A percentile compares a stretch with the other conserved stretches of the same genome.
Conservation (phyloP, 1,284 basidiomycete species). For the Ceratobasidium sp. region DNA sequence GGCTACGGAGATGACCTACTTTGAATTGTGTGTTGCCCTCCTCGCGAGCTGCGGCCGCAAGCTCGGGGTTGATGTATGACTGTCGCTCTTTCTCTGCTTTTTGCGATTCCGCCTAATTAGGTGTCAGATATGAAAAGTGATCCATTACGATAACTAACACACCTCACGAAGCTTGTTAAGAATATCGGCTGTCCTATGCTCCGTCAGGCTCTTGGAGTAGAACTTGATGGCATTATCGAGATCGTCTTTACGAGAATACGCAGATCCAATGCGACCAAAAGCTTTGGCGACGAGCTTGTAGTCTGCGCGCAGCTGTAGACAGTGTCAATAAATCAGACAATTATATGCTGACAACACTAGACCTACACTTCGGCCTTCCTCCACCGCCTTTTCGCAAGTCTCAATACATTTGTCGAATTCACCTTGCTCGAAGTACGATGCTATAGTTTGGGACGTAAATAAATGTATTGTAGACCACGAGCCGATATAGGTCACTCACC, state of each 20-base stretch:
- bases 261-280: constrained; percentile 87
- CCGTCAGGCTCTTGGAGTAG: constrained; percentile 91
- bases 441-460: constrained; percentile 55
- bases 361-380: constrained; percentile 84
- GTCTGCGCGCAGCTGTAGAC: constrained; percentile 74
- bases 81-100: constrained; percentile 81
- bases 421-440: constrained; percentile 93
- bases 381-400: constrained; percentile 92
- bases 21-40: constrained; percentile 96
- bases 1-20: constrained; percentile 49
- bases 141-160: constrained; percentile 14
- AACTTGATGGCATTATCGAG: constrained; percentile 84
- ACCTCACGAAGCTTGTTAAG: constrained; percentile 87
- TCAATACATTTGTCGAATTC: constrained; percentile 93
- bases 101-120: constrained; percentile 69
- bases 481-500: constrained; percentile 61
- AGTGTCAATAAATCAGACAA: background rate
- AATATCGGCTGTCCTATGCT: constrained; percentile 95
- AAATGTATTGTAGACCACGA: background rate
- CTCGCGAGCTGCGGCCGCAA: constrained; percentile 86
- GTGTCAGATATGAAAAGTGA: background rate
- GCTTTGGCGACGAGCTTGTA: constrained; percentile 88
- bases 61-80: constrained; percentile 90
- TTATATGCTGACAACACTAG: background rate
- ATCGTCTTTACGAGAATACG: constrained; percentile 87